A percentile compares a stretch with the other conserved stretches of the same genome.
Evolutionary conservation across 352 stramenopile species (phyloP).

Genomic region (Globisporangium cederbergense): DNA sequence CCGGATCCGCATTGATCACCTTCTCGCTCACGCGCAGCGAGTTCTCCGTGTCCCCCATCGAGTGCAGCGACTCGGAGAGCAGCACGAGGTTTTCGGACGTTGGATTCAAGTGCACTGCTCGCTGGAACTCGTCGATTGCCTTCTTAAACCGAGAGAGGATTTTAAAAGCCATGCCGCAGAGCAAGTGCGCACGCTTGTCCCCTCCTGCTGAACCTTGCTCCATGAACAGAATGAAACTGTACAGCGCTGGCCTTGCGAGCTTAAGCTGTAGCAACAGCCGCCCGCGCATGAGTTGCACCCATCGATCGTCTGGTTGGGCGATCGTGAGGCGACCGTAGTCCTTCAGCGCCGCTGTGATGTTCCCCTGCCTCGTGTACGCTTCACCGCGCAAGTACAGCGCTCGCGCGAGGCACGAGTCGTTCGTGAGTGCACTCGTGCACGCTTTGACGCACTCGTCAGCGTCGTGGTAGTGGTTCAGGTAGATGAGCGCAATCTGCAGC

Average conservation of each 20-base stretch:
- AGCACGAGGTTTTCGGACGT: constrained; percentile 75
- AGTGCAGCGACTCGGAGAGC: constrained; percentile 75
- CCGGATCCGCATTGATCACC: constrained; percentile 58
- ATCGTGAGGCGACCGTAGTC: constrained; percentile 68
- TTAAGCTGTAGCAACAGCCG: constrained; percentile 56
- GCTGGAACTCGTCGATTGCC: constrained; percentile 63
- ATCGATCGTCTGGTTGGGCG: constrained; percentile 54
- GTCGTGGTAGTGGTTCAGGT: constrained; percentile 80
- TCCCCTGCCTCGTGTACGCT: constrained; percentile 59
- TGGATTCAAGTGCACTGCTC: constrained; percentile 49
- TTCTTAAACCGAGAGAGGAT: constrained; percentile 64
- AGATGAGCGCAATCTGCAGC: constrained; percentile 79
- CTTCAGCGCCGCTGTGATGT: constrained; percentile 42
- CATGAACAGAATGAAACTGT: constrained; percentile 75
- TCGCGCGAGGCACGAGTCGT: constrained; percentile 55
- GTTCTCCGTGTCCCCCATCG: constrained; percentile 76
- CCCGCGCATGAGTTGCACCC: constrained; percentile 58
- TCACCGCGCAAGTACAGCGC: constrained; percentile 69
- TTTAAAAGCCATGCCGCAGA: constrained; percentile 67
- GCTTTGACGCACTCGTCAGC: constrained; percentile 59
- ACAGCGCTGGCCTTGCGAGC: constrained; percentile 52
- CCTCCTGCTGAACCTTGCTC: constrained; percentile 28
- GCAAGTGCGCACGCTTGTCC: constrained; percentile 45
- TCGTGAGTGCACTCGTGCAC: constrained; percentile 57
- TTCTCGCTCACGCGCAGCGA: constrained; percentile 70